These are phyloP conservation scores for Dysphania ambrosioides DNA, from an alignment of 148 eudicot species.

Conservation along the genomic window DNA sequence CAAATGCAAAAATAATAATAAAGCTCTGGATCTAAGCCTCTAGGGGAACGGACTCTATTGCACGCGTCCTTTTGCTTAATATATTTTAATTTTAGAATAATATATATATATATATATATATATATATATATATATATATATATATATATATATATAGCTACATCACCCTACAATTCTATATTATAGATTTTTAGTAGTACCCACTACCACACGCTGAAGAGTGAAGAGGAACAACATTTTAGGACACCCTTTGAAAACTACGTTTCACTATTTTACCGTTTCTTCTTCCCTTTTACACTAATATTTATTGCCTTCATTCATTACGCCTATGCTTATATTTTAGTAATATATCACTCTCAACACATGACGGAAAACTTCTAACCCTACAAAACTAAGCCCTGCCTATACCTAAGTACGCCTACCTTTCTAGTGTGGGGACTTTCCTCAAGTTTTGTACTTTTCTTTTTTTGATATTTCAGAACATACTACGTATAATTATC, in stretches of 20 bases:
- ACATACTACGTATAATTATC: no score
- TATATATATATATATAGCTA: no score
- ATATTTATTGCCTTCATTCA: constrained; percentile 8
- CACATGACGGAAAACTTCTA: constrained; percentile 5
- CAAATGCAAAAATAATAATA: not conserved
- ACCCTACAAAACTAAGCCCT: constrained; percentile 2
- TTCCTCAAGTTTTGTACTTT: no score
- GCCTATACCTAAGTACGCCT: not conserved
- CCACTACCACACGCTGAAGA: not conserved
- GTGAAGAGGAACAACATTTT: not conserved
- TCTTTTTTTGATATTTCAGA: no score
- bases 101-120: no score
- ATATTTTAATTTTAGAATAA: no score
- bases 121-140: no score
- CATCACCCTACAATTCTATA: not conserved
- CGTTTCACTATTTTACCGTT: not conserved
- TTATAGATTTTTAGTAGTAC: no score
- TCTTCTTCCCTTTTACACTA: not conserved
- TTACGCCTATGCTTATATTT: not conserved
- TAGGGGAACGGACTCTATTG: not conserved
- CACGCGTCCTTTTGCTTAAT: constrained; percentile 5
- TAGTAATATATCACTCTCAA: not conserved
- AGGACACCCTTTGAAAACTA: constrained; percentile 2
- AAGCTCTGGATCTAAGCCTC: no score
- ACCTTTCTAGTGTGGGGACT: constrained; percentile 11